These are phyloP conservation scores for Aureobasidium sp. DNA, from an alignment of 2,329 filamentous ascomycete species.

Conservation along the genomic window DNA sequence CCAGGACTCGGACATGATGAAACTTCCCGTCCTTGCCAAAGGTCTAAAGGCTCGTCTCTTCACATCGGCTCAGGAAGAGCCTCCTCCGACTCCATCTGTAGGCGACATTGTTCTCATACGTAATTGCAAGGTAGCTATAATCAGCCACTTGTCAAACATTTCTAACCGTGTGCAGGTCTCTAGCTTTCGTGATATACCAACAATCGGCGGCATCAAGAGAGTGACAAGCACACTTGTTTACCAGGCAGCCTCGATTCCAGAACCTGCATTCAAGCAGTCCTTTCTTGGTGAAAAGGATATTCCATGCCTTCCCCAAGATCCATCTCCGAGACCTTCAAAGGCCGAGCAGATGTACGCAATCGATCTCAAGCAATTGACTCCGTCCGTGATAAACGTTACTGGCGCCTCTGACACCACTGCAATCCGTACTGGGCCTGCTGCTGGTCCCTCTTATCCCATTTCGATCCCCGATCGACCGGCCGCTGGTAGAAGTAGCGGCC, in stretches of 20 bases:
- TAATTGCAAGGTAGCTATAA: conserved; percentile 22
- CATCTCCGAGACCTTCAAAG: conserved; percentile 15
- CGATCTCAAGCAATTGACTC: neutral
- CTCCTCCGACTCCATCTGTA: conserved; percentile 35
- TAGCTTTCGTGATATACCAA: neutral
- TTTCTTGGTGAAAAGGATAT: conserved; percentile 21
- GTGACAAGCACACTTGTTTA: conserved; percentile 22
- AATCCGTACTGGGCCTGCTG: neutral
- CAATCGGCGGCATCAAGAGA: conserved; percentile 13
- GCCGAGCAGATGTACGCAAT: conserved; percentile 30
- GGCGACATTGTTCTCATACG: conserved; percentile 60
- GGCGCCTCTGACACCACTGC: neutral
- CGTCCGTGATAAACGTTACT: neutral
- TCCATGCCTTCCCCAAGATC: conserved; percentile 16
- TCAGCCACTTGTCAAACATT: no score
- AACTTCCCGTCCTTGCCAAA: conserved; percentile 24
- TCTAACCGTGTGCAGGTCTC: conserved; percentile 11
- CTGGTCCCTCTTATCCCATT: neutral
- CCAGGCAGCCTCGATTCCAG: conserved; percentile 20
- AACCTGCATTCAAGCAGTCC: conserved; percentile 22
- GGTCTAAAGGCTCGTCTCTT: conserved; percentile 54
- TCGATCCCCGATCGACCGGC: neutral
- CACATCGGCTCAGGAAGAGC: conserved; percentile 29
- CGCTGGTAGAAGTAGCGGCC: neutral
- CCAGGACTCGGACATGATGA: conserved; percentile 25